Percentiles rank a stretch among this genome's conserved stretches.
Conservation (phyloP, 139 green algal genomes). For the Chlamydomonas sphaeroides region DNA sequence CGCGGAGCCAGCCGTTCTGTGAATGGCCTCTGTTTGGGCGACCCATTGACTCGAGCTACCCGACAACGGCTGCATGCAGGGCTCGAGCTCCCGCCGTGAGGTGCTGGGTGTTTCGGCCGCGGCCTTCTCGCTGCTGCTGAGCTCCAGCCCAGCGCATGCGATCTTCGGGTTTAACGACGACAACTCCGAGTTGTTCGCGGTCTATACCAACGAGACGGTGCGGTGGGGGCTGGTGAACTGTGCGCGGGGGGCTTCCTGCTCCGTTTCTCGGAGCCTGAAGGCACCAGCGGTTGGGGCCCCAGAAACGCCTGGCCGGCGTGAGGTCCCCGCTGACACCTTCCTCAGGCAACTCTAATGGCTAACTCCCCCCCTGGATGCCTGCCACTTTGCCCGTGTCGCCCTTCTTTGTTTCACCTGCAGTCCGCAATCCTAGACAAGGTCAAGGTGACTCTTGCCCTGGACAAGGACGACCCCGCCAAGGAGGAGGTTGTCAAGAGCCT, state of each 20-base stretch:
- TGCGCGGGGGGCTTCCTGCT: too few relatives aligned
- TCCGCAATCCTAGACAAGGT: slow-evolving; percentile 69
- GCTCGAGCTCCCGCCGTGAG: slow-evolving; percentile 13
- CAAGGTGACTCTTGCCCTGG: slow-evolving; percentile 64
- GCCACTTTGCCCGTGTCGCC: background rate
- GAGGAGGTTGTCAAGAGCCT: slow-evolving; percentile 75
- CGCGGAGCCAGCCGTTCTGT: background rate
- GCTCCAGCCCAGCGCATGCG: slow-evolving; percentile 64
- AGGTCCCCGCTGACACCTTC: too few relatives aligned
- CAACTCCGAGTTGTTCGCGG: slow-evolving; percentile 32
- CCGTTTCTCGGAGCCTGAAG: background rate
- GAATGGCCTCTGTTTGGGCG: background rate
- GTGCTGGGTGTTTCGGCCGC: slow-evolving; percentile 29
- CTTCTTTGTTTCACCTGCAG: slow-evolving; percentile 43
- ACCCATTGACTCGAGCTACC: too few relatives aligned
- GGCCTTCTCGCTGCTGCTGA: slow-evolving; percentile 26
- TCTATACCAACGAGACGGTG: slow-evolving; percentile 71
- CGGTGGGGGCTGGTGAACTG: background rate
- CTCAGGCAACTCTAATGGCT: background rate
- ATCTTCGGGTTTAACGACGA: slow-evolving; percentile 73
- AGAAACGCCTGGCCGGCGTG: too few relatives aligned
- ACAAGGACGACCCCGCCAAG: slow-evolving; percentile 66
- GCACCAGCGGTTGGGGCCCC: background rate
- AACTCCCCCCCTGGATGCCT: background rate
- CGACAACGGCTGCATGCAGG: background rate